A percentile compares a stretch with the other conserved stretches of the same genome.
phyloP scores from a whole-genome alignment of 352 stramenopile species.

The Globisporangium abappressorium region DNA sequence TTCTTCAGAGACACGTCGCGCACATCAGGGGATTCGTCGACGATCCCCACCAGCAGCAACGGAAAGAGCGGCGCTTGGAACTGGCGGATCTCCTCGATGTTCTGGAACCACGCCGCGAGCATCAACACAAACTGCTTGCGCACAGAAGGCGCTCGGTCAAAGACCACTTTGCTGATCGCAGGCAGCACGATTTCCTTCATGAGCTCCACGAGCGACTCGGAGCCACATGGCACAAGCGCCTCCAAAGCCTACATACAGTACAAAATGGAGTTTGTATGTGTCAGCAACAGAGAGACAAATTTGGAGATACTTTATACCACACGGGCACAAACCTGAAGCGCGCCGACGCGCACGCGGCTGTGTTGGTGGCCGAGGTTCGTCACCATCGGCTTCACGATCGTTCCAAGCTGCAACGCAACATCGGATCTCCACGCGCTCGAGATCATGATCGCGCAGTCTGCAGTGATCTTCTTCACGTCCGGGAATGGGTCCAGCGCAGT shows the following conservation, averaged over 20 bases:
- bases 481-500: constrained; percentile 71
- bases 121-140: constrained; percentile 68
- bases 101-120: constrained; percentile 56
- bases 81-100: constrained; percentile 51
- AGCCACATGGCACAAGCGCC: constrained; percentile 62
- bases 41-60: constrained; percentile 55
- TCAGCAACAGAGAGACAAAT: background rate
- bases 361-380: constrained; percentile 80
- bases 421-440: constrained; percentile 48
- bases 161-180: constrained; percentile 59
- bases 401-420: constrained; percentile 63
- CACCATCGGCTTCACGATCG: constrained; percentile 63
- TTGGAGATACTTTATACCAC: background rate
- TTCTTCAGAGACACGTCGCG: constrained; percentile 33
- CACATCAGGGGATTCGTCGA: constrained; percentile 75
- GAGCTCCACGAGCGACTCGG: constrained; percentile 60
- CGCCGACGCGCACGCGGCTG: constrained; percentile 70
- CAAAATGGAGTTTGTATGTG: background rate
- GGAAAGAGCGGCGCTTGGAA: constrained; percentile 70
- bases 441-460: constrained; percentile 60
- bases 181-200: constrained; percentile 77
- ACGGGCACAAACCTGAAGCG: constrained; percentile 42
- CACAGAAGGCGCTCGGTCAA: constrained; percentile 63
- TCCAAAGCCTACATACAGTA: constrained; percentile 48
- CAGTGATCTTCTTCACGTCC: constrained; percentile 75